Conservation (phyloP, 1,284 basidiomycete genomes). For the Trichosporon sp. region DNA sequence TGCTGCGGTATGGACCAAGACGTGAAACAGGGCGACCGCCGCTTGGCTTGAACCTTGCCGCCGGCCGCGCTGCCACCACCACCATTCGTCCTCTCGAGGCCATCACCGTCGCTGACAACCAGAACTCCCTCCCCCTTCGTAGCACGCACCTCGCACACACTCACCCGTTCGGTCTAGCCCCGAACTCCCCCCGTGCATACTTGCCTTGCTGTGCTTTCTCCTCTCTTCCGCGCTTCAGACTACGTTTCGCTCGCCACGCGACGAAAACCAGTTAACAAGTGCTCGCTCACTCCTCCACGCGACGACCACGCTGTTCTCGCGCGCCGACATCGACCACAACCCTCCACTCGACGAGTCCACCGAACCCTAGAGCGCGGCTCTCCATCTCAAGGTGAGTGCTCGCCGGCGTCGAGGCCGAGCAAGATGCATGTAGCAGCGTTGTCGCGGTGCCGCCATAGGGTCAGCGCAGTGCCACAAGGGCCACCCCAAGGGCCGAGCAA, state of each 20-base stretch:
- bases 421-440: constrained; percentile 10
- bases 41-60: neutral
- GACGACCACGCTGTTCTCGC: constrained; percentile 23
- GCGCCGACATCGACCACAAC: constrained; percentile 5
- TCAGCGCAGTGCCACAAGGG: neutral
- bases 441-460: neutral
- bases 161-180: neutral
- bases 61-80: neutral
- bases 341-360: constrained; percentile 4
- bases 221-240: neutral
- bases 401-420: neutral
- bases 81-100: neutral
- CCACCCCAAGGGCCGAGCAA: constrained; percentile 1
- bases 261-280: neutral
- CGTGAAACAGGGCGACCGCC: neutral
- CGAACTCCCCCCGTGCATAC: neutral
- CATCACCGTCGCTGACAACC: neutral
- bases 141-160: neutral
- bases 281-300: constrained; percentile 15
- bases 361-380: neutral
- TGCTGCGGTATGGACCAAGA: neutral
- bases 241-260: neutral
- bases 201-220: neutral
- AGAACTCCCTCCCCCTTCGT: neutral
- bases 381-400: constrained; percentile 15